Conservation (phyloP, 2,329 filamentous ascomycete genomes). For the Cucurbitaria berberidis region DNA sequence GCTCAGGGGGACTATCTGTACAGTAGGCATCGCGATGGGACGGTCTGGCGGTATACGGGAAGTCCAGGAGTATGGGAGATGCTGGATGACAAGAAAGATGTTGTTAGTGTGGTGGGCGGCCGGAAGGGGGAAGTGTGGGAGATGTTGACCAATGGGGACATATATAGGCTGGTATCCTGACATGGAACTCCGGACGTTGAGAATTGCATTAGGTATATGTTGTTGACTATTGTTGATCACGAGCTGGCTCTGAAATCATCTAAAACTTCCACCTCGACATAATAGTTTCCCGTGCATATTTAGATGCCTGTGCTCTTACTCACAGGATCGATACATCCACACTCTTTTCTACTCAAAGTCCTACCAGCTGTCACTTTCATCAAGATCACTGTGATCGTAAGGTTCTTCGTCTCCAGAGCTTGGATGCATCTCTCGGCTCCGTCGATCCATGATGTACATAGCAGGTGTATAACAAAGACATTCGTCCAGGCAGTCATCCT, state of each 20-base stretch:
- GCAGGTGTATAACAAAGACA: not conserved
- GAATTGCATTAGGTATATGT: not conserved
- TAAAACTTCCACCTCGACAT: not conserved
- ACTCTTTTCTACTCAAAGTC: not conserved
- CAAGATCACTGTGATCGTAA: too few relatives aligned
- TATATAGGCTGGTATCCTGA: slow-evolving; percentile 31
- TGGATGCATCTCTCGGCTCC: not conserved
- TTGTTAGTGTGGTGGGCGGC: slow-evolving; percentile 26
- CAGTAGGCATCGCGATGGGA: slow-evolving; percentile 32
- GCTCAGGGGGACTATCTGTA: slow-evolving; percentile 29
- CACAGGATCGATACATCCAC: too few relatives aligned
- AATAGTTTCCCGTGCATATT: not conserved
- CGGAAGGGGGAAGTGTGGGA: slow-evolving; percentile 31
- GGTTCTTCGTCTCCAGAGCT: not conserved
- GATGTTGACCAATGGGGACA: slow-evolving; percentile 25
- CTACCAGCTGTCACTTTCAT: too few relatives aligned
- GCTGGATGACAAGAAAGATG: slow-evolving; percentile 24
- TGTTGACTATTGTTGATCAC: not conserved
- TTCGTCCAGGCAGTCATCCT: too few relatives aligned
- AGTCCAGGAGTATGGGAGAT: slow-evolving; percentile 34
- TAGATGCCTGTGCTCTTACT: too few relatives aligned
- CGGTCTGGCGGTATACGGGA: slow-evolving; percentile 37
- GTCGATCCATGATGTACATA: not conserved
- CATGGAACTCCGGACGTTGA: not conserved
- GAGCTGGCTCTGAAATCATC: not conserved